A percentile compares a stretch with the other conserved stretches of the same genome.
These are phyloP conservation scores for Peniophora sp. DNA, from an alignment of 1,284 basidiomycete genomes.

Conservation along the genomic window DNA sequence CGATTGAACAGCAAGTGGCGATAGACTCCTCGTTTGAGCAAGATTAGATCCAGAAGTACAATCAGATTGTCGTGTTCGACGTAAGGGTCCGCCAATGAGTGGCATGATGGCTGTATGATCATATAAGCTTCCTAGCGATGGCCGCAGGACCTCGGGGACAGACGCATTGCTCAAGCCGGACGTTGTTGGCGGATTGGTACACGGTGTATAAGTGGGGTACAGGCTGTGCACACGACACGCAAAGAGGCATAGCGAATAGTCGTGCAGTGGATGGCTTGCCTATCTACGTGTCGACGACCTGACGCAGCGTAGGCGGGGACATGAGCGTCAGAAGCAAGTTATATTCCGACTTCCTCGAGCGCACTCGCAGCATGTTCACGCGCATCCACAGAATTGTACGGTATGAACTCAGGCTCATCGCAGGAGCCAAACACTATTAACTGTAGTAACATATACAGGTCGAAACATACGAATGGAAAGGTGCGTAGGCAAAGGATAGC, in stretches of 20 bases:
- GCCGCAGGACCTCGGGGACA: conserved; percentile 20
- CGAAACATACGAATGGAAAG: too few species aligned
- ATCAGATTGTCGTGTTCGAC: conserved; percentile 81
- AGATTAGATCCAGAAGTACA: conserved; percentile 76
- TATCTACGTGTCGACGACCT: not conserved
- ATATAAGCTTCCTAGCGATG: conserved; percentile 4
- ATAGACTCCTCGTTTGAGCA: conserved; percentile 83
- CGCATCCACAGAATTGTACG: too few species aligned
- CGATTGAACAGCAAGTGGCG: conserved; percentile 88
- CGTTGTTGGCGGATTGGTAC: conserved; percentile 77
- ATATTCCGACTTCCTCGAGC: too few species aligned
- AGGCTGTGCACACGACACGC: conserved; percentile 68
- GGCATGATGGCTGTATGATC: conserved; percentile 34
- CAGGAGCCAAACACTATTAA: too few species aligned
- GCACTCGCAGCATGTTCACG: too few species aligned
- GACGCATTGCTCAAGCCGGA: conserved; percentile 76
- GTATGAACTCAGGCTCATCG: too few species aligned
- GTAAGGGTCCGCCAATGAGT: conserved; percentile 78
- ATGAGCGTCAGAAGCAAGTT: too few species aligned
- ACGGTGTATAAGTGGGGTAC: conserved; percentile 74
- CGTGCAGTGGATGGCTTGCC: too few species aligned
- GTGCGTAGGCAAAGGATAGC: too few species aligned
- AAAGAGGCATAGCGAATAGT: conserved; percentile 92
- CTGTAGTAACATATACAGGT: too few species aligned
- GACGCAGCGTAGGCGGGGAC: too few species aligned